Base-by-base conservation (phyloP, 371 early-diverging fungal species). In the Nematocida sp. region DNA sequence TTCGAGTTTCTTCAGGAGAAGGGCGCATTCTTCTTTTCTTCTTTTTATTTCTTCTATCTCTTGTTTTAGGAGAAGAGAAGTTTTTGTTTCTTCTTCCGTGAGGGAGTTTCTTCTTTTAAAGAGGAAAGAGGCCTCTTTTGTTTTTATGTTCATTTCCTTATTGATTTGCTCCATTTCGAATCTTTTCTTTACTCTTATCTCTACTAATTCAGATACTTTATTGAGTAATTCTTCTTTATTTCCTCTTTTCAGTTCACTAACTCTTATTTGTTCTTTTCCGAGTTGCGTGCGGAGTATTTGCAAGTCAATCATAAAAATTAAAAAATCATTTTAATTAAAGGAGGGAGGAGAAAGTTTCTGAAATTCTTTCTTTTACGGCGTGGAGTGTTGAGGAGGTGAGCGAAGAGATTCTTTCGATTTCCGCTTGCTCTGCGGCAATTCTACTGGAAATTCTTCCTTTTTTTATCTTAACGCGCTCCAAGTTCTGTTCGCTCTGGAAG, bases 181-280 rank as follows among this genome's bases (percentile, higher is more conserved):
- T 33, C 65, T 47, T 30, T 55, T 51, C 28, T 64, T 69, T 36
- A 80, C 81, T 68, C 78, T 68, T 36, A 61, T 36, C 28, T 65
- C 59, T 30, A 81, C 77, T 45, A 82, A 33, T 32, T 80, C 60
- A 32, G 59, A 64, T 16, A 80, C 71, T 54, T 56, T 66, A 13
- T 51, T 61, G 2, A 82, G 78, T 7, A 20, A 45, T 13, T 38
- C 50, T 20, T 26, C 39, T 42, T 71, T 66, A 53, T 77, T 79
- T 38, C 77, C 77, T 54, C 82, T 65, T 7, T 76, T 81, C 39
- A 56, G 75, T 50, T 83, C 83, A 76, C 80, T 82, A 28, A 80
- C 79, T 40, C 68, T 64, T 16, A 51, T 60, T 18, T 32, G 33
- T 51, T 78, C 59, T 50, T 28, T 13, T 26, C 69, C 57, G 5